Evolutionary conservation across 306 rosid genomes (phyloP), one percentile per base, ranked within the genome.

Genomic region (Vigna hirtella): DNA sequence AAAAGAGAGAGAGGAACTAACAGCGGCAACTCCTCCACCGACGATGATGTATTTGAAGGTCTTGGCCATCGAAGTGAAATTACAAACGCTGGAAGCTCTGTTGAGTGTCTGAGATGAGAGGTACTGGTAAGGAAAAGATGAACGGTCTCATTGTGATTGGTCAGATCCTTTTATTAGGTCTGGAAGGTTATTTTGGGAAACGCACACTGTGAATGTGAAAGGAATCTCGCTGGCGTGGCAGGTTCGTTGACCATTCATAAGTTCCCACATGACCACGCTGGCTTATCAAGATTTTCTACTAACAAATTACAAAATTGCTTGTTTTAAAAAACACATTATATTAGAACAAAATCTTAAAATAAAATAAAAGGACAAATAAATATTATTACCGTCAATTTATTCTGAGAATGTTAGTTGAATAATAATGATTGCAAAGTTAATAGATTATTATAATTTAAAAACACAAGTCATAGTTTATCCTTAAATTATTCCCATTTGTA

Each of bases 11-110:
- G 30, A 40, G 52, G 72, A 78, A 83, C 98, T 88, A 81, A 95
- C 98, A n/a, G 97, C 97, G 3, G 98, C 32, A 42, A 95, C 98
- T 51, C 98, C 98, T 75, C 98, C 98, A 0, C 98, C 98, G 68
- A 89, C 77, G 85, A 95, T 88, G 68, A 89, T 87, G 78, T 91
- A 89, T 87, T 95, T 95, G 93, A 90, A 95, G 75, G 77, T 70
- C 79, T 89, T 90, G 58, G 88, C 96, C 98, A 95, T 95, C 51
- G 88, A 24, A 57, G n/a, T 28, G 62, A 62, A 18, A 61, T n/a
- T 5, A 32, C 63, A 55, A 48, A 71, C 47, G 75, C 20, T 9
- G 32, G 47, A n/a, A 64, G 38, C 52, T 81, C 49, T 7, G 82
- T 3, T 77, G 0, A 22, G 72, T 38, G 66, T 57, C 0, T 0